Evolutionary conservation across 73 alveolate genomes (phyloP), one percentile per base, ranked within the genome.

Genomic region (Diophrys sp.): DNA sequence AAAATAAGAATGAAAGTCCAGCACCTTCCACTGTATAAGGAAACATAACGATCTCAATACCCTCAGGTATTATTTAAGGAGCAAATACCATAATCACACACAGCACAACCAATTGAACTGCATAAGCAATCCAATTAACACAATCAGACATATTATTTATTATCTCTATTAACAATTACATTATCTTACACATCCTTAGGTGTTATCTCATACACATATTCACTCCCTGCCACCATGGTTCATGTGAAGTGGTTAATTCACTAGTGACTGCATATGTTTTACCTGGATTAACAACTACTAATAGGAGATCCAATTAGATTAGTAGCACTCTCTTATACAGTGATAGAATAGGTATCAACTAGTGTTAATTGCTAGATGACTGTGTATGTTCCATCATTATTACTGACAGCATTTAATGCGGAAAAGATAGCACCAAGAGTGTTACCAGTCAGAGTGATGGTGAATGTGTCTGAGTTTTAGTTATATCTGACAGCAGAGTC

Each of bases 171-270:
- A 0, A 67, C 78, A 30, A 74, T 84, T n/a, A 33, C 34, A 70
- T 86, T 86, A 8, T 79, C 67, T 56, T 28, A 86, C 31, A 33
- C 44, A 70, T 86, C 93, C 67, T 75, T 86, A 5, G 89, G 83
- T 53, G 80, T 32, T 44, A 86, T 74, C 57, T 76, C 25, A 71
- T 26, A 86, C 23, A 55, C 31, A 14, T 67, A 71, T 1, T 27
- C 31, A 8, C 31, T 24, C 32, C 93, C 89, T 0, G 83, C 87
- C 0, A 32, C 33, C 14, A 72, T 73, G 18, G 93, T 76, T 11
- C 33, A 23, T 27, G 53, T 8, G 84, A 33, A 30, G 77, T 28
- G 23, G 67, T 72, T 23, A 85, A 84, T 24, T 5, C 28, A 29
- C 83, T 33, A 29, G 73, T 56, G 2, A 23, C 24, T 2, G 93